These are phyloP conservation scores for Aspergillus brasiliensis DNA, from an alignment of 2,329 filamentous ascomycete species.

Conservation along the genomic window DNA sequence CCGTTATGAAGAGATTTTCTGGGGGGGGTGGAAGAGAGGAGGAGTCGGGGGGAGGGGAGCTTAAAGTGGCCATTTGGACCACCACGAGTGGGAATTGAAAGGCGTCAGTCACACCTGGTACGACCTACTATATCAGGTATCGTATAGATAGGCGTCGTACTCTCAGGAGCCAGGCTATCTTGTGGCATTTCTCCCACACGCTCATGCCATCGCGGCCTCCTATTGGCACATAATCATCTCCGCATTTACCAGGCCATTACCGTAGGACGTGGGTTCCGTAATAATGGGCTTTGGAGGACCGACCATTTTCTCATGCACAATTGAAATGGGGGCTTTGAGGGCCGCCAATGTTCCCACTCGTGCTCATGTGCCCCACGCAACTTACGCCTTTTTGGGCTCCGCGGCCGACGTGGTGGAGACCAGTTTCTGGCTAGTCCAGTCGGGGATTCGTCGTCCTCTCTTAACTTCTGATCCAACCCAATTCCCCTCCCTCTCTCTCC, in stretches of 20 bases:
- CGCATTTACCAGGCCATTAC: slow-evolving; percentile 19
- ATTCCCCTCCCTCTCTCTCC: not conserved
- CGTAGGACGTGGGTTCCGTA: slow-evolving; percentile 10
- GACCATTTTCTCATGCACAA: slow-evolving; percentile 12
- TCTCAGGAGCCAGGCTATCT: slow-evolving; percentile 3
- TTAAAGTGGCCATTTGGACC: not conserved
- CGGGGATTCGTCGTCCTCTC: slow-evolving; percentile 16
- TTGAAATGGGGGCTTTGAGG: slow-evolving; percentile 21
- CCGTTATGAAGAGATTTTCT: not conserved
- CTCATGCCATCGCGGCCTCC: not conserved
- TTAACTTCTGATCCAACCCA: slow-evolving; percentile 11
- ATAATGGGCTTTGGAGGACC: slow-evolving; percentile 13
- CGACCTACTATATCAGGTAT: slow-evolving; percentile 4
- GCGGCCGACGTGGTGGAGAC: slow-evolving; percentile 23
- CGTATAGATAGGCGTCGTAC: slow-evolving; percentile 3
- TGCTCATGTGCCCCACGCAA: slow-evolving; percentile 25
- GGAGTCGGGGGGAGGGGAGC: no score
- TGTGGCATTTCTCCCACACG: slow-evolving; percentile 4
- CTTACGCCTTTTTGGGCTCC: slow-evolving; percentile 28
- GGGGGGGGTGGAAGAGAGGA: no score
- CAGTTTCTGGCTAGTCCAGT: slow-evolving; percentile 8
- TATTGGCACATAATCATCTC: slow-evolving; percentile 14
- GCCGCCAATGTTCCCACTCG: slow-evolving; percentile 24
- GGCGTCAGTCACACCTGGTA: not conserved
- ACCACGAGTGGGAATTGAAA: slow-evolving; percentile 1